Base-by-base conservation (phyloP, 129 eudicot species). In the Escallonia herrerae region DNA sequence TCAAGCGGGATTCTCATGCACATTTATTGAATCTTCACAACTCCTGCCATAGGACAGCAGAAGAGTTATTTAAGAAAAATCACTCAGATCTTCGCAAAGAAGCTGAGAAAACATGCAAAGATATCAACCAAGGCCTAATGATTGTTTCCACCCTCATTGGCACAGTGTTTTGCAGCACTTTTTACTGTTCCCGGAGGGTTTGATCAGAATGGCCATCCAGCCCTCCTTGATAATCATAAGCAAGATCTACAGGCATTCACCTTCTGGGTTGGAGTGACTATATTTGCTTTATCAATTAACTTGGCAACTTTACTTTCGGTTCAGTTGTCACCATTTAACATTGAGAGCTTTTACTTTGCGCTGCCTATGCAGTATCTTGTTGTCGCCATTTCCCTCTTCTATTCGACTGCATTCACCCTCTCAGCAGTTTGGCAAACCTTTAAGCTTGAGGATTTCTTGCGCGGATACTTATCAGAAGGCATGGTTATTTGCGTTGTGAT, bases 91-190 rank as follows among this genome's bases (percentile, higher is more conserved):
- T 40, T 3, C 40, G 60, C 15, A 11, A 22, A 5, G 33, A 40
- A 40, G 60, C 60, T 55, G 60, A 55, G 60, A 55, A 55, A 14
- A 55, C 60, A 22, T 55, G 39, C 60, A 55, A 55, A 55, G 60
- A 55, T 55, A 55, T 15, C 39, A 55, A 55, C 60, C 60, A 55
- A 55, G 60, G 60, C 40, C 40, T 55, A 3, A 11, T 55, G 60
- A 39, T 55, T 8, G 60, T 55, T 55, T 55, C 60, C 40, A 55
- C 60, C 60, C 60, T 55, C 33, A 55, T 55, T 14, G 60, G 60
- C 33, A 40, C 60, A 14, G 33, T 55, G 60, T 55, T 14, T 55
- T 40, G 8, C 60, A 14, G 40, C 60, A 55, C 37, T 55, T 55
- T 15, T 55, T 14, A 55, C 59, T 55, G 33, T 55, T 40, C 60